These are phyloP conservation scores for Aegilops longissima DNA, from an alignment of 176 grass and related monocot genomes.

Conservation along the genomic window DNA sequence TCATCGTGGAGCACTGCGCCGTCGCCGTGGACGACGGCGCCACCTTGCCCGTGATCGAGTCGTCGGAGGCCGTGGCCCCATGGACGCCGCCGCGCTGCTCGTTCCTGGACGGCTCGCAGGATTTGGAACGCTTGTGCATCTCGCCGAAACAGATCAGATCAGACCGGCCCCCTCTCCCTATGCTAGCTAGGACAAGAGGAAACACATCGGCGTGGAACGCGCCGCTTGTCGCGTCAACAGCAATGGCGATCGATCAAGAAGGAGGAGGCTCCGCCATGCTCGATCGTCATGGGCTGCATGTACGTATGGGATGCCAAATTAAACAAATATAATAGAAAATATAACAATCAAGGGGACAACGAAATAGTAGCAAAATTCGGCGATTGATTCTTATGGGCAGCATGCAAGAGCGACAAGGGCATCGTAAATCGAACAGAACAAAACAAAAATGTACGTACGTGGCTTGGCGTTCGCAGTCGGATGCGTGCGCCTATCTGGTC, in stretches of 20 bases:
- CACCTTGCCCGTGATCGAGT: slow-evolving; percentile 39
- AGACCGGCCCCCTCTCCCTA: background rate
- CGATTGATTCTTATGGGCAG: background rate
- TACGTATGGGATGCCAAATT: background rate
- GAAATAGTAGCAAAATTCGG: background rate
- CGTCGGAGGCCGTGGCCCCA: slow-evolving; percentile 41
- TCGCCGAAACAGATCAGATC: background rate
- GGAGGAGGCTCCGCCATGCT: slow-evolving; percentile 12
- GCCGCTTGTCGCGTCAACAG: slow-evolving; percentile 11
- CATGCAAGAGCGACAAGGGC: background rate
- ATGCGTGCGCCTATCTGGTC: background rate
- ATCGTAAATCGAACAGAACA: background rate
- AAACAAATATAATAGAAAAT: background rate
- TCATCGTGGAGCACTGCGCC: slow-evolving; percentile 69
- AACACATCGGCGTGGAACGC: slow-evolving; percentile 8
- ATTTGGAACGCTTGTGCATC: slow-evolving; percentile 53
- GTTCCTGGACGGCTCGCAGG: slow-evolving; percentile 37
- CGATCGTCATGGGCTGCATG: slow-evolving; percentile 39
- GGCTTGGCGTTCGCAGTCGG: background rate
- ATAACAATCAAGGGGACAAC: background rate
- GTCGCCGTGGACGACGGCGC: slow-evolving; percentile 5
- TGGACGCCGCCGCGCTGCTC: slow-evolving; percentile 18
- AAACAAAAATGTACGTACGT: slow-evolving; percentile 1
- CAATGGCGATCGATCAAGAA: slow-evolving; percentile 14
- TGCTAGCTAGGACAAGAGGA: background rate